Conservation (phyloP, 257 asterid genomes). For the Solanum raphanifolium region DNA sequence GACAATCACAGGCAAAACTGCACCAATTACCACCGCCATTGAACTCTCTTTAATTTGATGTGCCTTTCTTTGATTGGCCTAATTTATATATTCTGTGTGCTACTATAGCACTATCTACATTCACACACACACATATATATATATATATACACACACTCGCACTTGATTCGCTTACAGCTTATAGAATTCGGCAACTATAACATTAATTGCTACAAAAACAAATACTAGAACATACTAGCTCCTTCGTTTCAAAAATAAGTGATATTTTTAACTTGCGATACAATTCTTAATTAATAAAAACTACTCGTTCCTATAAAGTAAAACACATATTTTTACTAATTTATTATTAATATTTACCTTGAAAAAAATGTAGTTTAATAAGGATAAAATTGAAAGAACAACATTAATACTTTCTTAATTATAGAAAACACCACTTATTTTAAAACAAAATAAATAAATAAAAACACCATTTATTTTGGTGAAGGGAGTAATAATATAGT, state of each 20-base stretch:
- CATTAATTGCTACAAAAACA: neutral
- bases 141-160: neutral
- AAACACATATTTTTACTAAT: neutral
- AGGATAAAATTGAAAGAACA: too few relatives aligned
- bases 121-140: too few relatives aligned
- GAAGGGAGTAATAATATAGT: too few relatives aligned
- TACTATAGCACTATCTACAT: neutral
- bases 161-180: neutral
- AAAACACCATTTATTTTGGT: too few relatives aligned
- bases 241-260: neutral
- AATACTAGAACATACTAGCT: neutral
- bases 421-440: too few relatives aligned
- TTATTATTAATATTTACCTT: too few relatives aligned
- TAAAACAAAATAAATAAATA: too few relatives aligned
- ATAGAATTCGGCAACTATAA: neutral
- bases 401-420: too few relatives aligned
- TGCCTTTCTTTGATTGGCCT: neutral
- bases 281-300: neutral
- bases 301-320: neutral
- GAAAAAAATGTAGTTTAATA: too few relatives aligned
- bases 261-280: neutral
- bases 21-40: neutral
- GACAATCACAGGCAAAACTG: neutral
- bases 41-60: neutral
- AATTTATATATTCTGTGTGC: neutral